Evolutionary conservation across 75 land plant species (phyloP), one percentile per base, ranked within the genome.

Genomic region (Cunninghamia lanceolata): DNA sequence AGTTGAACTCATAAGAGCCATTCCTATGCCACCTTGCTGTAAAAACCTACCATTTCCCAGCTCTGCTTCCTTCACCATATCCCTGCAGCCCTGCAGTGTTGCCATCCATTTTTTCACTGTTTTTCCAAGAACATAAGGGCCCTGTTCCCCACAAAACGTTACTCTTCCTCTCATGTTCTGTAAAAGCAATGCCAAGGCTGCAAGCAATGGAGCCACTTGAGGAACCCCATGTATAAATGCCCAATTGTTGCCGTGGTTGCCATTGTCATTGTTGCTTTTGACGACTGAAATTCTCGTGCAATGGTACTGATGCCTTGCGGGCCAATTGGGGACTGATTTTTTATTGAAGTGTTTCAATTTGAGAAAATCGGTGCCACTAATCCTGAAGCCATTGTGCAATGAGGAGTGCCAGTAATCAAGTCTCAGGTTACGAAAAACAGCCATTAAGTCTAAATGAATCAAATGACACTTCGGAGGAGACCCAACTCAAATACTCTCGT

Each of bases 1-100:
- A 11, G 94, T 93, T 15, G 94, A 90, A 91, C 94, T 96, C 88
- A 95, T 71, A 30, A 96, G 76, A 14, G 93, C 91, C 88, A 92
- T 89, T 34, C 96, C 93, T 34, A 95, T 75, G 19, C 94, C 36
- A 9, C 85, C 88, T 63, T 46, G 21, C 39, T 52, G 63, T 53
- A 34, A 35, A n/a, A 54, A 34, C 40, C 35, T 63, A 54, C 28
- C 63, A 35, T 53, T 83, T 16, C 11, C 63, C 28, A 7, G 21
- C 63, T 50, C 56, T 34, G 63, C 84, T 9, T 52, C 32, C 38
- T 39, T 50, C 84, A 54, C 34, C 40, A 50, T 35, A 3, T 35
- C 17, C 84, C 84, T 36, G 56, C 40, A 83, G 59, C 19, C 38
- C 36, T 21, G 21, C 40, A 83, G 39, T 17, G 66, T 54, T 50